Conservation (phyloP, 2,329 filamentous ascomycete species). For the Claviceps sp. region DNA sequence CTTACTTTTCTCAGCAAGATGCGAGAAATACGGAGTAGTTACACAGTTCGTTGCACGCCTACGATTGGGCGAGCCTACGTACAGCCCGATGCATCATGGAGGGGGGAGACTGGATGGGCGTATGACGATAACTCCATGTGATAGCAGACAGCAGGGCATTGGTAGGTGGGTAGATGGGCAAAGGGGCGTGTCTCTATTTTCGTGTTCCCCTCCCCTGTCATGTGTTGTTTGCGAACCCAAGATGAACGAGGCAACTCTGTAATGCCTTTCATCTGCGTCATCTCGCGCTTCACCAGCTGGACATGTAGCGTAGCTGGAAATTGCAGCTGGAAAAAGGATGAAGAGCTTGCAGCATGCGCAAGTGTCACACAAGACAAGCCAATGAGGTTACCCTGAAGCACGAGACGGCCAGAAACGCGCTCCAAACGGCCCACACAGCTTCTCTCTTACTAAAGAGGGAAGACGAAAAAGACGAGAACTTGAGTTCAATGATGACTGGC, state of each 20-base stretch:
- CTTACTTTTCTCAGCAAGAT: too few relatives aligned
- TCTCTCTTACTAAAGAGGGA: not conserved
- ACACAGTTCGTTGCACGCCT: too few relatives aligned
- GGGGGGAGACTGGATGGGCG: not conserved
- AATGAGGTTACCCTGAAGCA: not conserved
- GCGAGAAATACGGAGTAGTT: too few relatives aligned
- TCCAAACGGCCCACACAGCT: not conserved
- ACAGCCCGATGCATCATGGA: too few relatives aligned
- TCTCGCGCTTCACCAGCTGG: not conserved
- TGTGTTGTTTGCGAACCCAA: too few relatives aligned
- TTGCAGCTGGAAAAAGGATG: too few relatives aligned
- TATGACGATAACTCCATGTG: slow-evolving; percentile 1
- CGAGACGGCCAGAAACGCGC: slow-evolving; percentile 2
- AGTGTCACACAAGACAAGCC: too few relatives aligned
- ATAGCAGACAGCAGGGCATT: not conserved
- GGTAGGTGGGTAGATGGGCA: not conserved
- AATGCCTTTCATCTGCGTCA: not conserved
- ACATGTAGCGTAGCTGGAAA: too few relatives aligned
- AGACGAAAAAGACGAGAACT: not conserved
- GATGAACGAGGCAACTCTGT: not conserved
- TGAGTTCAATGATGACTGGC: not conserved
- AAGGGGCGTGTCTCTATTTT: not conserved
- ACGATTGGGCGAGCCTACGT: not conserved
- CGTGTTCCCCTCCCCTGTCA: too few relatives aligned
- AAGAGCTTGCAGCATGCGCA: too few relatives aligned